Percentiles rank a stretch among this genome's conserved stretches.
Conservation (phyloP, 148 eudicot species). For the Chenopodium suecicum region DNA sequence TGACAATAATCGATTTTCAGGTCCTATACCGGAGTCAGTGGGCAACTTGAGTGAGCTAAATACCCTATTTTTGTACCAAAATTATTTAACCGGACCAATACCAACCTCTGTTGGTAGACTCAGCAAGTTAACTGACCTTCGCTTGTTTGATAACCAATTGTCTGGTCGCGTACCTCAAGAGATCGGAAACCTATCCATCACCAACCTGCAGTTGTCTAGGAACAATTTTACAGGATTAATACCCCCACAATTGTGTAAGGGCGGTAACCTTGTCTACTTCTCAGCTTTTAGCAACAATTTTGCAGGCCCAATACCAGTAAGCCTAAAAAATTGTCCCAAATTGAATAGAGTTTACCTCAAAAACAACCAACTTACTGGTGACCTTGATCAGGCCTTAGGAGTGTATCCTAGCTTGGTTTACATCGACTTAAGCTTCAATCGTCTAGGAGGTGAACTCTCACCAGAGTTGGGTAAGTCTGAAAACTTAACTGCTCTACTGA, state of each 20-base stretch:
- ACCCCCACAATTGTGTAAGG: constrained; percentile 22
- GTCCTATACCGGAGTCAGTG: constrained; percentile 17
- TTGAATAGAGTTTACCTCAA: constrained; percentile 20
- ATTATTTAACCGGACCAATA: constrained; percentile 16
- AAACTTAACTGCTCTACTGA: constrained; percentile 8
- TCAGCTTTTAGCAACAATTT: constrained; percentile 20
- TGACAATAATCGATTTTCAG: constrained; percentile 15
- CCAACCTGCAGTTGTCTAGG: constrained; percentile 2
- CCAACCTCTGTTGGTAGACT: constrained; percentile 20
- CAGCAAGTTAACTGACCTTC: constrained; percentile 12
- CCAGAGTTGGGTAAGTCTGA: constrained; percentile 4
- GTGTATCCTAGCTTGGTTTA: constrained; percentile 27
- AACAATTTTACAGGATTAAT: constrained; percentile 16
- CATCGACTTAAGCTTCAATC: constrained; percentile 24
- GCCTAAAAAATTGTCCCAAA: constrained; percentile 18
- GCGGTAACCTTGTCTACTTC: constrained; percentile 10
- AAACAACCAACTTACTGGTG: constrained; percentile 18
- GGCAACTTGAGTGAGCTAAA: constrained; percentile 13
- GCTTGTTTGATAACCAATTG: constrained; percentile 16
- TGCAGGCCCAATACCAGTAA: constrained; percentile 21
- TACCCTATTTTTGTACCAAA: background rate
- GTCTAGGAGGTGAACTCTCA: constrained; percentile 15
- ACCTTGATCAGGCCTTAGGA: constrained; percentile 19
- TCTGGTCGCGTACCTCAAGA: constrained; percentile 26
- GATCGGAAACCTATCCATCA: constrained; percentile 17